Base-by-base conservation (phyloP, 352 stramenopile genomes). In the Phytophthora sp. region DNA sequence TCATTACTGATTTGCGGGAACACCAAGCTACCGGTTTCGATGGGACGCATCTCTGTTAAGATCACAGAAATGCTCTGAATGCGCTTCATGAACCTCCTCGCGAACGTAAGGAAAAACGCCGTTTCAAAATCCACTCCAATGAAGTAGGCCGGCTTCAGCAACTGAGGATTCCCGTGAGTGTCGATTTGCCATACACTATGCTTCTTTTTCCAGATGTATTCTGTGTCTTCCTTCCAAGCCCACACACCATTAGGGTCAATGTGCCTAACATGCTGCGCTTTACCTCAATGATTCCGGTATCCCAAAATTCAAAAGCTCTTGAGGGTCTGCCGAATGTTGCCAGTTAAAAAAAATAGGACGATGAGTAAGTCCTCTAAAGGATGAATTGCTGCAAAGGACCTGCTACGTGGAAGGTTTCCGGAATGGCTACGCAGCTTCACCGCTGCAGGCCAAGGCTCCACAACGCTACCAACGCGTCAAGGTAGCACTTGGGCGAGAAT, bases 71-170 rank as follows among this genome's bases (percentile, higher is more conserved):
- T 63, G 3, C 33, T 45, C 16, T 82, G 83, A 39, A 95, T 82
- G 8, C 66, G 63, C 46, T 84, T 70, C 0, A 69, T 74, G 21
- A 83, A 94, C 26, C 49, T 75, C 59, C 62, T 57, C 1, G 83
- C 81, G 31, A 96, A 96, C 4, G 86, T 83, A 4, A 93, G 63
- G 63, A 89, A 94, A 53, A 58, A 94, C 11, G 94, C 88, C 2
- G 44, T 73, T 4, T 79, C 86, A 69, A 95, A 94, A 51, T 90
- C 64, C 4, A 86, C 63, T 11, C 64, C 57, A 11, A 68, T 71
- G 57, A 96, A 96, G 66, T 95, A 80, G 38, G 88, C 57, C 8
- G 76, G 77, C 39, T 74, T 50, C 16, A 91, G 74, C 29, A 94
- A 62, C 55, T 69, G 27, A 0, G 84, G 83, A 2, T 73, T 35